Base-by-base conservation (phyloP, 2,329 filamentous ascomycete genomes). In the Phaeophleospora eucalypticola region DNA sequence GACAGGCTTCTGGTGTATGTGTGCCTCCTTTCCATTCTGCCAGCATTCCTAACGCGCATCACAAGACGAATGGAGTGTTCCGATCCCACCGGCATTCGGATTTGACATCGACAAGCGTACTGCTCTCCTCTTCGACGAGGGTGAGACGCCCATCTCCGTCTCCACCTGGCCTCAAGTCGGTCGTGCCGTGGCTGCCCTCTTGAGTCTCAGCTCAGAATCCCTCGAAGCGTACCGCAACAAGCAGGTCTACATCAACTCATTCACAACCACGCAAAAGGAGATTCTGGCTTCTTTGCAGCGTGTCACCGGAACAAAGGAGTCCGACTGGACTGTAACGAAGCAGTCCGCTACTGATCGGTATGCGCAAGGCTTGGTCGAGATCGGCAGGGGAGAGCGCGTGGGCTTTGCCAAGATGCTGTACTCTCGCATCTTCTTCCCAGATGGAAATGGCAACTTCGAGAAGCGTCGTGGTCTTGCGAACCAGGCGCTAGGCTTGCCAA, bases 241-340 rank as follows among this genome's bases (percentile, higher is more conserved):
- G 41, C 52, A 54, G 0, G 58, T 83, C 2, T 78, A 72, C 54
- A 54, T 83, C 7, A 70, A 69, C 4, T 81, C 76, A 52, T 86
- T 84, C 65, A 59, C 66, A 9, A 54, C 81, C 49, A 79, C 65
- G 46, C 84, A 87, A 62, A 71, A 72, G 6, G 82, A 86, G 9
- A 85, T 86, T 69, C 72, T 86, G 46, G 74, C 76, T 32, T 75
- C 74, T 14, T 64, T 83, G 14, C 72, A 82, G 57, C 74, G 76
- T 0, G 81, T 81, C 3, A 76, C 77, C 0, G 74, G 74, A 0
- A 79, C 76, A 0, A 75, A 66, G 1, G 77, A 82, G 24, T 65
- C 63, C 0, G 82, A 86, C 57, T 87, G 83, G 83, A 71, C 59
- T 2, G 72, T 86, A 43, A 68, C 59, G 1, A 63, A 72, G 4